A percentile compares a stretch with the other conserved stretches of the same genome.
phyloP scores from a whole-genome alignment of 2,329 filamentous ascomycete genomes.

The Aspergillus aculeatinus region DNA sequence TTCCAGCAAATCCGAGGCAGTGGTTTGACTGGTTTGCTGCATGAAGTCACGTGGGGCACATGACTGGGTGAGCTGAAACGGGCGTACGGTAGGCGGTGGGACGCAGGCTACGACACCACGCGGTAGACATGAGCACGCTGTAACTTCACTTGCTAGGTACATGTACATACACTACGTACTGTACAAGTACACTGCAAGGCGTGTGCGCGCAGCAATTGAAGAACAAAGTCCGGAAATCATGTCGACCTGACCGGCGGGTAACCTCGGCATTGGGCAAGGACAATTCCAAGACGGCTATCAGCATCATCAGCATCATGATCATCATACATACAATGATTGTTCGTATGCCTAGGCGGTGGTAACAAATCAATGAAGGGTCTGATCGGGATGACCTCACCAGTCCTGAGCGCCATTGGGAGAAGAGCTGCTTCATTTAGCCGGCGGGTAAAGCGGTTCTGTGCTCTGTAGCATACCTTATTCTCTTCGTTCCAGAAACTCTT shows the following conservation, averaged over 20 bases:
- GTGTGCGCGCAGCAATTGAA: neutral
- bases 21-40: neutral
- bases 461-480: too few species aligned
- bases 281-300: too few species aligned
- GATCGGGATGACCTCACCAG: slow-evolving; percentile 18
- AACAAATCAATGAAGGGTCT: neutral
- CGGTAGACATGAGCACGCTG: slow-evolving; percentile 12
- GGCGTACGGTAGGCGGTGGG: neutral
- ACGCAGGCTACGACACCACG: slow-evolving; percentile 1
- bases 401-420: slow-evolving; percentile 6
- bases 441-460: slow-evolving; percentile 1
- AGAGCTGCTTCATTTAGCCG: slow-evolving; percentile 4
- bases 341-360: neutral
- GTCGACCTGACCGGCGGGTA: neutral
- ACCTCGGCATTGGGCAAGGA: neutral
- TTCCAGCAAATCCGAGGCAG: neutral
- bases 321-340: neutral
- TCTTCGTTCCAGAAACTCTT: neutral
- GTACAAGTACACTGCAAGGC: too few species aligned
- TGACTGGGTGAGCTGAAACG: slow-evolving; percentile 4
- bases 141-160: neutral
- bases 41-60: slow-evolving; percentile 10
- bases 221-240: too few species aligned
- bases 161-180: neutral
- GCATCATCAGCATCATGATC: too few species aligned